A percentile compares a stretch with the other conserved stretches of the same genome.
phyloP scores from a whole-genome alignment of 106 monocot genomes.

The Dendrobium catenatum region DNA sequence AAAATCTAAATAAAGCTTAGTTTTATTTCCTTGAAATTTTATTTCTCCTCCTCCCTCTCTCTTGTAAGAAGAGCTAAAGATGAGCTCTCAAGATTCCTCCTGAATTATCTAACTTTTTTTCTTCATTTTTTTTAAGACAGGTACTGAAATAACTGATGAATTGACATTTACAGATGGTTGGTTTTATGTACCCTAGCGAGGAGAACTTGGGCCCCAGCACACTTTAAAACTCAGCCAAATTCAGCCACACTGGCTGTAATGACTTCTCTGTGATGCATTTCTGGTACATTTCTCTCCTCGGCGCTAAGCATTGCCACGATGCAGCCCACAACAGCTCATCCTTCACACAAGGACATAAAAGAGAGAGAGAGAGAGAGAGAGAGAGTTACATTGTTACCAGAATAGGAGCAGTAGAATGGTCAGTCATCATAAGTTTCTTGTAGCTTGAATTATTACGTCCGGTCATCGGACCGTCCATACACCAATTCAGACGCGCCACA shows the following conservation, averaged over 20 bases:
- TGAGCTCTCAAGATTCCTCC: no score
- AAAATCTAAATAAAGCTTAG: no score
- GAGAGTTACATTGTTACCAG: slow-evolving; percentile 64
- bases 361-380: background rate
- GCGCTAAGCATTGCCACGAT: slow-evolving; percentile 75
- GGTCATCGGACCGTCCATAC: no score
- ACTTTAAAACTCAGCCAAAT: slow-evolving; percentile 94
- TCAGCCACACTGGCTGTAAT: slow-evolving; percentile 80
- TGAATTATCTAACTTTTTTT: no score
- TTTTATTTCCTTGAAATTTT: no score
- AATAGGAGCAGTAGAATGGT: slow-evolving; percentile 94
- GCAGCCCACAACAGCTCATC: slow-evolving; percentile 95
- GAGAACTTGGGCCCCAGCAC: slow-evolving; percentile 78
- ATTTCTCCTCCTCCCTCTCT: no score
- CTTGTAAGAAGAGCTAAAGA: no score
- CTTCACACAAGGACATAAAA: slow-evolving; percentile 16
- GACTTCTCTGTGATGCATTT: slow-evolving; percentile 55
- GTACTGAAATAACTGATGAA: no score
- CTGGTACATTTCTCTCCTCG: slow-evolving; percentile 32
- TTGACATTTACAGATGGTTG: no score
- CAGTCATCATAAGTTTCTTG: slow-evolving; percentile 83
- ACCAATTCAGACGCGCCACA: no score
- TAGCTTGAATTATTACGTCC: no score
- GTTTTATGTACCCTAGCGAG: slow-evolving; percentile 41
- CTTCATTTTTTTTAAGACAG: no score